Conservation (phyloP, 805 yeast genomes). For the Yueomyces sinensis region DNA sequence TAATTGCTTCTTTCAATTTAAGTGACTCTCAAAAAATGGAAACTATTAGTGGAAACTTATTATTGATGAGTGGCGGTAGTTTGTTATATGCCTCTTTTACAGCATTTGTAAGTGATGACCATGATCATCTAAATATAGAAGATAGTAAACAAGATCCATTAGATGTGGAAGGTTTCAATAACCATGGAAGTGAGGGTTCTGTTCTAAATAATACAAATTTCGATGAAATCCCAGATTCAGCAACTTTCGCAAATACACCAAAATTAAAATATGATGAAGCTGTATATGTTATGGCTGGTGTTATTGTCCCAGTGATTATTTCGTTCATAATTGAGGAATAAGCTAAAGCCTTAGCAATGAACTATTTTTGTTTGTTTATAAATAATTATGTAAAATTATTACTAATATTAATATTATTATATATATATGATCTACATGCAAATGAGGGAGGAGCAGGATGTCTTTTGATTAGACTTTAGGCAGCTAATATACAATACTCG, state of each 20-base stretch:
- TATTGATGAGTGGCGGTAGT: constrained; percentile 25
- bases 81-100: constrained; percentile 24
- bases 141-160: neutral
- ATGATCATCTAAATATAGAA: constrained; percentile 2
- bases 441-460: no score
- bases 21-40: constrained; percentile 16
- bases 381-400: no score
- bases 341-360: no score
- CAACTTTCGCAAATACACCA: neutral
- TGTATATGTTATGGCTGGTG: constrained; percentile 15
- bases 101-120: constrained; percentile 16
- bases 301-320: constrained; percentile 16
- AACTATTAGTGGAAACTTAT: constrained; percentile 20
- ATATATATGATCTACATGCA: no score
- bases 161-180: neutral
- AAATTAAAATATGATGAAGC: constrained; percentile 7
- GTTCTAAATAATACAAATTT: neutral
- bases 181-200: neutral
- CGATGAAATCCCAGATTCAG: neutral
- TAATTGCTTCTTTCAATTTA: constrained; percentile 15
- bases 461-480: no score
- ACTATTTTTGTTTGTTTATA: no score
- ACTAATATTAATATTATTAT: no score
- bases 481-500: no score
- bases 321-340: constrained; percentile 15